These are phyloP conservation scores for Aspergillus versicolor DNA, from an alignment of 2,329 filamentous ascomycete genomes.

Conservation along the genomic window DNA sequence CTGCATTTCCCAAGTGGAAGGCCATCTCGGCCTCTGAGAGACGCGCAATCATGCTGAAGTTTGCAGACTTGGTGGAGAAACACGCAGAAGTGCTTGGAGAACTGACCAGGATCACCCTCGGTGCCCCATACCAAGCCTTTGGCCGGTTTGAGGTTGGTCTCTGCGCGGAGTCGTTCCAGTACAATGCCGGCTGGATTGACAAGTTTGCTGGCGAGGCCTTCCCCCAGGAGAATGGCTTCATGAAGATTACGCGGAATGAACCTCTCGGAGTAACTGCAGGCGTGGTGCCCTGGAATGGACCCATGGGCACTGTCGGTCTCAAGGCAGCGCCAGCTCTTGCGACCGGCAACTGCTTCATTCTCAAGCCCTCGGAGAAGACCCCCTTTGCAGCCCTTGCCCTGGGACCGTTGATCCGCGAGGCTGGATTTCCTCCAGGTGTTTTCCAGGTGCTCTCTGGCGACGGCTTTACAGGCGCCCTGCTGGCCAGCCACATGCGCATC, in stretches of 20 bases:
- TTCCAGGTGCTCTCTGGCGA: constrained; percentile 62
- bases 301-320: background rate
- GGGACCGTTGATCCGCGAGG: constrained; percentile 48
- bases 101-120: constrained; percentile 49
- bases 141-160: constrained; percentile 46
- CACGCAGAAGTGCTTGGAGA: constrained; percentile 37
- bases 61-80: constrained; percentile 47
- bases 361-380: constrained; percentile 64
- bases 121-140: constrained; percentile 42
- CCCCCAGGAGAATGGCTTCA: constrained; percentile 19
- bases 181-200: constrained; percentile 16
- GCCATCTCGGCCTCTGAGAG: constrained; percentile 38
- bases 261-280: constrained; percentile 19
- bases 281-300: constrained; percentile 20
- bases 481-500: constrained; percentile 31
- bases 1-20: constrained; percentile 47
- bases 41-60: constrained; percentile 42
- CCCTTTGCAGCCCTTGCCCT: constrained; percentile 52
- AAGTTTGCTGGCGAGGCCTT: constrained; percentile 20
- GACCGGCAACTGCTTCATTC: constrained; percentile 67
- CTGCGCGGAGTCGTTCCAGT: background rate
- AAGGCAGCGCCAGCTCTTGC: constrained; percentile 36
- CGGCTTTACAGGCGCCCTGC: constrained; percentile 52
- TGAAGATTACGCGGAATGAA: constrained; percentile 16
- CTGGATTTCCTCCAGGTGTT: constrained; percentile 57